phyloP scores from a whole-genome alignment of 2,329 filamentous ascomycete genomes.

The Hirsutella rhossiliensis region DNA sequence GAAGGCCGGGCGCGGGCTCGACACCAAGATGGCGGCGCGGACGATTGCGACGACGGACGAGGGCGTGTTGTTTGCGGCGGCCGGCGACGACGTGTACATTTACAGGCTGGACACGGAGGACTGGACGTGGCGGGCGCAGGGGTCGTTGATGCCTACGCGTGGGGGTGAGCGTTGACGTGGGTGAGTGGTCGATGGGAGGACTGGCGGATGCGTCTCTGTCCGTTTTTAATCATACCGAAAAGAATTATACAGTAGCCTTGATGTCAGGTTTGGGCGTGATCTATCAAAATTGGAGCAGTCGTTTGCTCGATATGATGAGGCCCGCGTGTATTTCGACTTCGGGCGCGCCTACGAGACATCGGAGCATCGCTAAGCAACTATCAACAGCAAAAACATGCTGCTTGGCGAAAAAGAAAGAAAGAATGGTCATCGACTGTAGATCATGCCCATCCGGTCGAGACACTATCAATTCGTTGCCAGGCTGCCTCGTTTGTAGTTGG shows the following conservation, averaged over 20 bases:
- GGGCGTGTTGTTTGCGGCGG: slow-evolving; percentile 8
- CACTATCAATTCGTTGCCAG: neutral
- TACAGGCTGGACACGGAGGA: slow-evolving; percentile 5
- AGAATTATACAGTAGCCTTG: too few relatives aligned
- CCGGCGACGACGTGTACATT: slow-evolving; percentile 6
- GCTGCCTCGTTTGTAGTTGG: neutral
- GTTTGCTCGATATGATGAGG: too few relatives aligned
- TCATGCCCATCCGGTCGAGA: neutral
- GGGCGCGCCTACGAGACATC: too few relatives aligned
- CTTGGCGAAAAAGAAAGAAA: neutral
- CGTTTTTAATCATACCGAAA: too few relatives aligned
- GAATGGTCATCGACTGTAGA: neutral
- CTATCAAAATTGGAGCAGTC: too few relatives aligned
- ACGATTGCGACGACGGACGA: slow-evolving; percentile 7
- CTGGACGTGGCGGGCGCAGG: slow-evolving; percentile 4
- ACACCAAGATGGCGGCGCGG: slow-evolving; percentile 2
- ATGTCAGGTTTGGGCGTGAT: too few relatives aligned
- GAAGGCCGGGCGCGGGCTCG: slow-evolving; percentile 3
- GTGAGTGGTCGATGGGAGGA: neutral
- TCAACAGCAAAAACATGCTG: too few relatives aligned
- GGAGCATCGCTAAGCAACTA: too few relatives aligned
- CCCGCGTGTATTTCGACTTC: too few relatives aligned
- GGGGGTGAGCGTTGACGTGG: neutral
- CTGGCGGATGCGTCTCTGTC: neutral
- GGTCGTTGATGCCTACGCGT: neutral